Percentiles rank a stretch among this genome's conserved stretches.
These are phyloP conservation scores for Mariannaea elegans DNA, from an alignment of 2,329 filamentous ascomycete genomes.

Conservation along the genomic window DNA sequence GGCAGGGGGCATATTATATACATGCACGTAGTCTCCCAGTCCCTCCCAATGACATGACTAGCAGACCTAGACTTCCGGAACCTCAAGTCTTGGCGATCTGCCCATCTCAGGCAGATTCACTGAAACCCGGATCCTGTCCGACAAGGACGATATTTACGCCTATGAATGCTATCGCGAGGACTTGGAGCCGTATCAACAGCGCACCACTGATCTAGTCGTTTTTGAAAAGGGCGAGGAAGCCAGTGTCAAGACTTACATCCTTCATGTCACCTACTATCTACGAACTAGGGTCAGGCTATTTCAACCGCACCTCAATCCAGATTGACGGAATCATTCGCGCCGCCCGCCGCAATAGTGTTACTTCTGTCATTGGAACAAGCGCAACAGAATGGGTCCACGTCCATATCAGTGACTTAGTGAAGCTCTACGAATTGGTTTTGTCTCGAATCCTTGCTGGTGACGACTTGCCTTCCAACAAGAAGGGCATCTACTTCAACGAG, in stretches of 20 bases:
- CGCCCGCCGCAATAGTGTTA: slow-evolving; percentile 36
- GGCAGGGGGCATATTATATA: slow-evolving; percentile 48
- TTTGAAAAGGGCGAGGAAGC: slow-evolving; percentile 49
- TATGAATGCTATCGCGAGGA: not conserved
- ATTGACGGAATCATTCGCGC: slow-evolving; percentile 46
- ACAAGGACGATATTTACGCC: not conserved
- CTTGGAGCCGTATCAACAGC: not conserved
- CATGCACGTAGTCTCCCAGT: slow-evolving; percentile 44
- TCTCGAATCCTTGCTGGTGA: slow-evolving; percentile 43
- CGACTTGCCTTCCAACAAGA: slow-evolving; percentile 46
- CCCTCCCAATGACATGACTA: not conserved
- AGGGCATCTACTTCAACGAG: slow-evolving; percentile 53
- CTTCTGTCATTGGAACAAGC: slow-evolving; percentile 47
- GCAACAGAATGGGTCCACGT: slow-evolving; percentile 52
- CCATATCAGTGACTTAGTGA: slow-evolving; percentile 54
- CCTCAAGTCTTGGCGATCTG: too few relatives aligned
- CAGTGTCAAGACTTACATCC: slow-evolving; percentile 54
- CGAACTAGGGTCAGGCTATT: slow-evolving; percentile 53
- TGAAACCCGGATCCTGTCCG: not conserved
- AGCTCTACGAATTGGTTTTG: slow-evolving; percentile 51
- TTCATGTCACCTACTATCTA: slow-evolving; percentile 59
- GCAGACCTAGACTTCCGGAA: too few relatives aligned
- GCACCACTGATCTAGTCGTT: slow-evolving; percentile 43
- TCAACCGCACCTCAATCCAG: slow-evolving; percentile 51
- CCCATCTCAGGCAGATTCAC: too few relatives aligned